Evolutionary conservation across 2,329 filamentous ascomycete genomes (phyloP).

Genomic region (Shiraia sp.): DNA sequence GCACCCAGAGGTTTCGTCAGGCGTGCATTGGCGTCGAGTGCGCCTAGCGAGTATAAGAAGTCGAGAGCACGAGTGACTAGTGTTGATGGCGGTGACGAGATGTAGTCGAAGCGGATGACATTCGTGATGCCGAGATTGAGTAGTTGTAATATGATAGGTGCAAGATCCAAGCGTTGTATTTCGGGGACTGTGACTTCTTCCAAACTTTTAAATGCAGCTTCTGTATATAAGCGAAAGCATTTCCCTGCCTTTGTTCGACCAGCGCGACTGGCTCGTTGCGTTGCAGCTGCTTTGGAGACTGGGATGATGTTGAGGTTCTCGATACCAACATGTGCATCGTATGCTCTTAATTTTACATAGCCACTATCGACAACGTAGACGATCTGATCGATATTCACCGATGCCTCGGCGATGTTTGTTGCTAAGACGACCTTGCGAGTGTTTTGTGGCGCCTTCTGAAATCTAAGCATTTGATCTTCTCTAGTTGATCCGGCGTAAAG

Average conservation of each 20-base stretch:
- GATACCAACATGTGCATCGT: constrained; percentile 81
- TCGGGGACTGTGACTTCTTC: constrained; percentile 80
- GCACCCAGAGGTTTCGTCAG: constrained; percentile 85
- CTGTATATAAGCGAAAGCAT: constrained; percentile 90
- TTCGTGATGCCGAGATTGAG: constrained; percentile 97
- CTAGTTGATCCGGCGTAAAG: constrained; percentile 87
- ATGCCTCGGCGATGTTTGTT: constrained; percentile 96
- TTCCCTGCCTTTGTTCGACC: constrained; percentile 89
- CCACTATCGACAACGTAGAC: constrained; percentile 89
- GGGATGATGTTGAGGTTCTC: constrained; percentile 82
- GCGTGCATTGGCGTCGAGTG: constrained; percentile 86
- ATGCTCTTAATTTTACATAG: constrained; percentile 87
- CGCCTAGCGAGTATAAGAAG: constrained; percentile 82
- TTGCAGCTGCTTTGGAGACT: constrained; percentile 89
- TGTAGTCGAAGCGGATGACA: constrained; percentile 84
- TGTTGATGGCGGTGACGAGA: constrained; percentile 82
- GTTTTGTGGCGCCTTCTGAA: constrained; percentile 79
- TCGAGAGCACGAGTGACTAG: constrained; percentile 86
- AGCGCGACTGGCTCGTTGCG: constrained; percentile 85
- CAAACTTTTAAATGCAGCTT: constrained; percentile 68
- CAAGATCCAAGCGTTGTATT: constrained; percentile 89
- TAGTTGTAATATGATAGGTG: constrained; percentile 84
- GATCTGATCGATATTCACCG: constrained; percentile 89
- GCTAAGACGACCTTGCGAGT: constrained; percentile 90
- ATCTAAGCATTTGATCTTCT: constrained; percentile 94